phyloP scores from a whole-genome alignment of 176 grass and related monocot species.

The sorghum (Sorghum bicolor) region Sorghum_bicolor_NCBIv3 NC_012874.2:67499001-67499500 shows the following conservation, averaged over 20 bases:
- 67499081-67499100: no score
- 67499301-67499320: conserved; percentile 4
- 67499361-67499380: background rate
- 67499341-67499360: background rate
- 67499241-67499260: background rate
- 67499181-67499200: no score
- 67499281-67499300: background rate
- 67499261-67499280: background rate
- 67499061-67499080: no score
- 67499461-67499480: background rate
- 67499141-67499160: no score
- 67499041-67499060: no score
- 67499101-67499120: no score
- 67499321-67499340: conserved; percentile 11
- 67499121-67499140: no score
- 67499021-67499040: no score
- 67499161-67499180: no score
- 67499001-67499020: no score
- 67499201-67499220: no score
- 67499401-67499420: background rate
- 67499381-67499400: background rate
- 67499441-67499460: conserved; percentile 1
- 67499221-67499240: background rate
- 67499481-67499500: no score
- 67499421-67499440: background rate